Base-by-base conservation (phyloP, 169 alveolate genomes). In the Eimeria falciformis region DNA sequence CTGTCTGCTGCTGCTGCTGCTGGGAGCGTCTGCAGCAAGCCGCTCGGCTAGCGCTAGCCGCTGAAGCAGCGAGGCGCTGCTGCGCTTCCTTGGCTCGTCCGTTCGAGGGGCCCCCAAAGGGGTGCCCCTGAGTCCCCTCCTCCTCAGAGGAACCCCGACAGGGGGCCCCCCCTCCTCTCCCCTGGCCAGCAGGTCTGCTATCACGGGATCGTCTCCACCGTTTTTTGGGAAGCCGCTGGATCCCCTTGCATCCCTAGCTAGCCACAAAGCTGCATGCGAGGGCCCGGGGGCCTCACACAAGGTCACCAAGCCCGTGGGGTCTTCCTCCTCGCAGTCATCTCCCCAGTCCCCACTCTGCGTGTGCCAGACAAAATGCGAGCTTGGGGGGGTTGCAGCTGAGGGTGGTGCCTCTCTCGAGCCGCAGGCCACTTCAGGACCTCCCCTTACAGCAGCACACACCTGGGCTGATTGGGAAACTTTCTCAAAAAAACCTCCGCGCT, bases 291-390 rank as follows among this genome's bases (percentile, higher is more conserved):
- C 25, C 27, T 58, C 71, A 21, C 33, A 58, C 11, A 21, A 7
- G 27, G 71, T 11, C 29, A 58, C 11, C 9, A 58, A 27, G n/a
- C n/a, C n/a, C 9, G 71, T 7, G 21, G 9, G 33, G 18, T 58
- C 33, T 7, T 7, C 29, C 11, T 58, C 71, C 29, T 58, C 71
- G 21, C 9, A 5, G 25, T 5, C 25, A 21, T 58, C 71, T 58
- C 71, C 33, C 71, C 33, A 58, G 71, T 9, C 71, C 33, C 71
- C 71, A n/a, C n/a, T n/a, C n/a, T n/a, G n/a, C n/a, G n/a, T n/a
- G n/a, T n/a, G n/a, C n/a, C n/a, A n/a, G 11, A 27, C 14, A 7
- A 7, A 50, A 50, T 50, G n/a, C 62, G 7, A 7, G 62, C 62
- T 50, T 50, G 62, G n/a, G 62, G 62, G n/a, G n/a, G n/a, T n/a